These are phyloP conservation scores for Coemansia sp. DNA, from an alignment of 192 early-diverging fungal genomes.

Conservation along the genomic window DNA sequence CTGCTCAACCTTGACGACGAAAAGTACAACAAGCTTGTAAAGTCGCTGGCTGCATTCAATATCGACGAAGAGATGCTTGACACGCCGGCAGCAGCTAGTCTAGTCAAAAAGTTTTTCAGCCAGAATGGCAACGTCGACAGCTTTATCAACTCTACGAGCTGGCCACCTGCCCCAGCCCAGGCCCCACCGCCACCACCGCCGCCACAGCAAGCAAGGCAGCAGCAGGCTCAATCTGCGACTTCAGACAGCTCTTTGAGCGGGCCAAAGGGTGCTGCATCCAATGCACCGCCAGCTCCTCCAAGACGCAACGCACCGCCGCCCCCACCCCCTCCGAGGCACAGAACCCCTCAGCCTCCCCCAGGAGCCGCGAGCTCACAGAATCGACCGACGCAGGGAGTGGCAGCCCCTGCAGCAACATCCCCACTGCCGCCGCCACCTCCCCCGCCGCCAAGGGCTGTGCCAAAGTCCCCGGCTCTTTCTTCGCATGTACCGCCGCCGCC, in stretches of 20 bases:
- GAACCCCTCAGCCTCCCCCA: slow-evolving; percentile 8
- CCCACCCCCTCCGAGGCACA: slow-evolving; percentile 26
- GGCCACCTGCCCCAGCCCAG: slow-evolving; percentile 16
- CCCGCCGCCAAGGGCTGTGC: slow-evolving; percentile 13
- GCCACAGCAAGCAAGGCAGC: not conserved
- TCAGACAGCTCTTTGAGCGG: not conserved
- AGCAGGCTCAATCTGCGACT: not conserved
- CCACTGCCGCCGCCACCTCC: slow-evolving; percentile 17
- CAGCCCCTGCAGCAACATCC: slow-evolving; percentile 17
- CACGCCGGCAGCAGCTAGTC: slow-evolving; percentile 64
- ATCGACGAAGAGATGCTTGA: slow-evolving; percentile 64
- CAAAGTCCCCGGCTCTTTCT: slow-evolving; percentile 9
- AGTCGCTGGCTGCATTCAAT: slow-evolving; percentile 65
- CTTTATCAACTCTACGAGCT: slow-evolving; percentile 44
- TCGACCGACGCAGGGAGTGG: slow-evolving; percentile 6
- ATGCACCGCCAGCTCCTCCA: slow-evolving; percentile 33
- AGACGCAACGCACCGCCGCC: slow-evolving; percentile 23
- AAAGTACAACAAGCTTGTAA: slow-evolving; percentile 70
- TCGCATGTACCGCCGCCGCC: slow-evolving; percentile 16
- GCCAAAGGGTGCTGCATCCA: slow-evolving; percentile 14
- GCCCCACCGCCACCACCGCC: slow-evolving; percentile 40
- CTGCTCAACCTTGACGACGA: slow-evolving; percentile 68
- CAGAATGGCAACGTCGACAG: slow-evolving; percentile 61
- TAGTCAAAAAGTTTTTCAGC: slow-evolving; percentile 69
- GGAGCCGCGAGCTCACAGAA: slow-evolving; percentile 7